Base-by-base conservation (phyloP, 192 early-diverging fungal genomes). In the Entomortierella chlamydospora region DNA sequence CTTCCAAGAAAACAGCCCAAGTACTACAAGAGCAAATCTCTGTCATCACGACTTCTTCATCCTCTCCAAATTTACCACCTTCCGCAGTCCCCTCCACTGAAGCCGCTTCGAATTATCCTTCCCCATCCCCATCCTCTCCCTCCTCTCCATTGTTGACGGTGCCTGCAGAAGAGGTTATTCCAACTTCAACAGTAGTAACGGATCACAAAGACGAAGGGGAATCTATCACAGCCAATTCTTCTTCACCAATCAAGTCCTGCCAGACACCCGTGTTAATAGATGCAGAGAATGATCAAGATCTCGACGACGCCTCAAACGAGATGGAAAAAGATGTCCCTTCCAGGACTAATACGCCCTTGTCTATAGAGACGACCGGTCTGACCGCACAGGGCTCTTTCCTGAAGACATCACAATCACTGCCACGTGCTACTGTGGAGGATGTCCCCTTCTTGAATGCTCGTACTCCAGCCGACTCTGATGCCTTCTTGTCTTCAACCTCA, bases 81-180 rank as follows among this genome's bases (percentile, higher is more conserved):
- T 26, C 28, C 53, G 10, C 53, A 13, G 53, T 26, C 26, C 8
- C 31, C 34, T 12, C 8, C 26, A 37, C 23, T 11, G 22, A 25
- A 54, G 52, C 52, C 25, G 34, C 34, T 7, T 37, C 34, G 34
- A 10, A 4, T 29, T 31, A 12, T 18, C 23, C 43, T 26, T 15
- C 28, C 2, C 22, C 43, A 5, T 50, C 60, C 17, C 30, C 45
- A 13, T 30, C 60, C 28, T 30, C 60, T 50, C 30, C 31, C 18
- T 57, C 55, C 28, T 34, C 31, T 57, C 17, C 54, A 29, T n/a
- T n/a, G n/a, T n/a, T n/a, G n/a, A n/a, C n/a, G n/a, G n/a, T 54
- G 10, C 23, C 52, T 54, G 52, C n/a, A 26, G 13, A 26, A 4
- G 52, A 22, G 26, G n/a, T 3, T 2, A 34, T 34, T 20, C 20